Evolutionary conservation across 495 filamentous ascomycete species (phyloP), one percentile per base, ranked within the genome.

Genomic region (Daldinia childiae): DNA sequence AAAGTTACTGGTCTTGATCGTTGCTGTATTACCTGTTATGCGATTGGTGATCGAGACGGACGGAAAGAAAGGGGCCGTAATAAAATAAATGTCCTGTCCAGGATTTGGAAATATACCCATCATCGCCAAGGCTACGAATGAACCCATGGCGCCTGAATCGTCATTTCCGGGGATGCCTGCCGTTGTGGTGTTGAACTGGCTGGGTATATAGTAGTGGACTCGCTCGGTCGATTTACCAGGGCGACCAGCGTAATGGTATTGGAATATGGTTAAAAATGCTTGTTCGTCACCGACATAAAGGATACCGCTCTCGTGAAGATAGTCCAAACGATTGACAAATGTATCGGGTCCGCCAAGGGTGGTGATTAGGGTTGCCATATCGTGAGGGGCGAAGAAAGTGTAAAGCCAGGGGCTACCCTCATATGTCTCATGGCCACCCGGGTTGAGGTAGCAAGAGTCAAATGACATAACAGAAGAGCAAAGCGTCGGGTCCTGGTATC

Each of bases 151-250:
- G 0, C 89, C 89, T 11, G 85, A 87, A 71, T 91, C 89, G 48
- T 91, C 89, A 68, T 91, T 91, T 0, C 89, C 90, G 0, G 90
- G 89, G n/a, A 92, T 85, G 9, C 90, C 89, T 11, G 76, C 79
- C 6, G 81, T 73, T 0, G 87, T 84, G 0, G 86, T 85, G 63
- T 89, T 86, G 79, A 90, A 91, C 54, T 83, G 84, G 0, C 85
- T 84, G 0, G 90, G 89, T 63, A 92, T 89, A 71, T 90, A 92
- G 68, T 73, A 84, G 67, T 91, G 89, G n/a, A 82, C 81, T 21
- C 87, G 84, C 62, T 87, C 78, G 0, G 89, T 79, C 0, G 89
- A 91, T 12, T 90, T 82, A 0, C 76, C 88, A 0, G 89, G 90
- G 0, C 89, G 82, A 21, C 89, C 89, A 0, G 85, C 84, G 72